phyloP scores from a whole-genome alignment of 2,329 filamentous ascomycete genomes.

The Blastomyces parvus region DNA sequence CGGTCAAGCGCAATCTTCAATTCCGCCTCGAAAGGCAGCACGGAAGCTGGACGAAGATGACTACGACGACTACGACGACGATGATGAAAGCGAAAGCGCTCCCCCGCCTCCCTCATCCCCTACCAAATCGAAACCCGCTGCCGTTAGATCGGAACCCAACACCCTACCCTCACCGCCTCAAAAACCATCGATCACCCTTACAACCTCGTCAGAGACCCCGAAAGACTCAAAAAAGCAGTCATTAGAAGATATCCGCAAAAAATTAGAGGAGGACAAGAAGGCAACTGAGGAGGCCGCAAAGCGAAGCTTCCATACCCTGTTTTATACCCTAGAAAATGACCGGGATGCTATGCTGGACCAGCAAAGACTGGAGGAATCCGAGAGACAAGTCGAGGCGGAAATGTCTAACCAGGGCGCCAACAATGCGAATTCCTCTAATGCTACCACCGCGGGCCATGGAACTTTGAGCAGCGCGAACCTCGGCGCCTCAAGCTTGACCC shows the following conservation, averaged over 20 bases:
- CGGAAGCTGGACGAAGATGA: conserved; percentile 71
- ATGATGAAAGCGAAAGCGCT: conserved; percentile 49
- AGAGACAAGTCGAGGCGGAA: conserved; percentile 91
- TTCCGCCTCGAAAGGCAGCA: conserved; percentile 47
- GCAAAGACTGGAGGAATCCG: conserved; percentile 90
- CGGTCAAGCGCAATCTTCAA: conserved; percentile 37
- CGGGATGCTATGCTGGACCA: conserved; percentile 95
- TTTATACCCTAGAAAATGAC: conserved; percentile 93
- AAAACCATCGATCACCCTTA: conserved; percentile 55
- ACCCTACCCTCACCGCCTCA: conserved; percentile 57
- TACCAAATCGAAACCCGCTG: conserved; percentile 40
- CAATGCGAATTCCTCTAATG: conserved; percentile 45
- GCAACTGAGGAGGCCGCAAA: conserved; percentile 84
- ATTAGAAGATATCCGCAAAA: conserved; percentile 82
- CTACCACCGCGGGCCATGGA: conserved; percentile 61
- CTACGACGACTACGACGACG: conserved; percentile 58
- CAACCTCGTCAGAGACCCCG: conserved; percentile 51
- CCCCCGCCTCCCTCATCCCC: conserved; percentile 37
- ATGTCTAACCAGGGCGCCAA: conserved; percentile 56
- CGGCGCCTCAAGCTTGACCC: conserved; percentile 85
- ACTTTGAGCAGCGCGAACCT: conserved; percentile 89
- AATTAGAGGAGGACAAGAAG: conserved; percentile 83
- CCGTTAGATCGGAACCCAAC: conserved; percentile 45
- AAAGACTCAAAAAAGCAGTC: conserved; percentile 52
- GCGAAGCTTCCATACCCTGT: conserved; percentile 82